Conservation (phyloP, 1,139 yeast species). For the Geotrichum klebahnii region DNA sequence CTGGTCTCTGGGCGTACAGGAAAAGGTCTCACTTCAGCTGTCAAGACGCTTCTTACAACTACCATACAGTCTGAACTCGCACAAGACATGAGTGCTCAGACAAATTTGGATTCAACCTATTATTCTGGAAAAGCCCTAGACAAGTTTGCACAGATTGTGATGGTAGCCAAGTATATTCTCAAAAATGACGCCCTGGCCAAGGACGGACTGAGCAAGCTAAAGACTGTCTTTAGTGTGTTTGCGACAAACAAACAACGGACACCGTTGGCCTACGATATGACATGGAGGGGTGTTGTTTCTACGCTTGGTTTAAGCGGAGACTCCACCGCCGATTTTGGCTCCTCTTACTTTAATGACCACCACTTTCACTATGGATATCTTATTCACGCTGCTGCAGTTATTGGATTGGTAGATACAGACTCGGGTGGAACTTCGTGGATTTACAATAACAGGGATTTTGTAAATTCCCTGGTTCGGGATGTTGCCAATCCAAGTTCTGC, state of each 20-base stretch:
- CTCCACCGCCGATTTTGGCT: constrained; percentile 60
- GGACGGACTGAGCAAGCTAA: constrained; percentile 49
- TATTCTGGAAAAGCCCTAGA: constrained; percentile 60
- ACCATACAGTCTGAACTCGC: constrained; percentile 58
- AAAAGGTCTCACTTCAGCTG: constrained; percentile 52
- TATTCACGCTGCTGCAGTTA: constrained; percentile 72
- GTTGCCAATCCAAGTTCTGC: constrained; percentile 66
- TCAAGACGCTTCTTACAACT: constrained; percentile 49
- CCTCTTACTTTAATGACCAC: constrained; percentile 70
- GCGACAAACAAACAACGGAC: constrained; percentile 49
- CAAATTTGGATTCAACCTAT: constrained; percentile 53
- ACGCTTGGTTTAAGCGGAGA: constrained; percentile 48
- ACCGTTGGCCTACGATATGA: constrained; percentile 67
- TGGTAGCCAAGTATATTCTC: constrained; percentile 59
- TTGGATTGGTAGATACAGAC: constrained; percentile 60
- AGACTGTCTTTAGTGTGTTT: constrained; percentile 52
- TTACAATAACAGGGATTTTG: constrained; percentile 58
- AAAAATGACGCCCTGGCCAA: constrained; percentile 51
- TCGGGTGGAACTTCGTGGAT: constrained; percentile 60
- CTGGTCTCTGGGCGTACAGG: constrained; percentile 41
- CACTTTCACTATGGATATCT: constrained; percentile 80
- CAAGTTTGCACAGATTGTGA: constrained; percentile 67
- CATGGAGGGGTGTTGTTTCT: constrained; percentile 64
- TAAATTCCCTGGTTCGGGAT: constrained; percentile 63
- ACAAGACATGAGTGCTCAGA: constrained; percentile 53